These are phyloP conservation scores for Carpinus fangiana DNA, from an alignment of 306 rosid genomes.

Conservation along the genomic window DNA sequence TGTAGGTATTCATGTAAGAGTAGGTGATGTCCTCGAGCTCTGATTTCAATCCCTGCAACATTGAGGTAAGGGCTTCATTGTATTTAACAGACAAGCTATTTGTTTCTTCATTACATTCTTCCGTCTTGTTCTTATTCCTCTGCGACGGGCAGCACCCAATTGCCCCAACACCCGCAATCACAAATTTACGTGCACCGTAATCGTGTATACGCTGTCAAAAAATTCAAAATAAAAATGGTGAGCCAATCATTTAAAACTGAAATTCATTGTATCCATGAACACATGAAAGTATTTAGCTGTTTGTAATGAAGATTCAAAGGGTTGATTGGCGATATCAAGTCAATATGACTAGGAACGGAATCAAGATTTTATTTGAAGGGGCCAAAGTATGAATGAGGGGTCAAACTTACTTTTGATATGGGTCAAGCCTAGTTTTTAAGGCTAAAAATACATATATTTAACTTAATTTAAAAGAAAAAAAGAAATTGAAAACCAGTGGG, in stretches of 20 bases:
- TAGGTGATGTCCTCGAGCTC: constrained; percentile 42
- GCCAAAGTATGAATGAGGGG: no score
- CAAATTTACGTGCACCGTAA: constrained; percentile 69
- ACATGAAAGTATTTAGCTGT: no score
- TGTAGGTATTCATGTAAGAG: constrained; percentile 65
- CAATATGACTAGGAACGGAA: no score
- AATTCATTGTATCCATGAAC: no score
- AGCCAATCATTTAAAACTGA: not conserved
- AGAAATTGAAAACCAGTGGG: no score
- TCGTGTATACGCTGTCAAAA: constrained; percentile 54
- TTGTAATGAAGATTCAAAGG: no score
- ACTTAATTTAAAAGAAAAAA: no score
- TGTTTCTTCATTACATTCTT: constrained; percentile 47
- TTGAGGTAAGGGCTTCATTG: constrained; percentile 48
- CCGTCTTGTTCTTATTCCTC: constrained; percentile 41
- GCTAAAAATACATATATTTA: no score
- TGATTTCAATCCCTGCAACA: constrained; percentile 42
- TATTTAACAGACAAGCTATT: constrained; percentile 40
- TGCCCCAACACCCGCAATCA: constrained; percentile 47
- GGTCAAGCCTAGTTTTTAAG: no score
- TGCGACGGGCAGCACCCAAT: constrained; percentile 73
- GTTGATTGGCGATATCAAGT: no score
- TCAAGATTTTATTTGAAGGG: no score
- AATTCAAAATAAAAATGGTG: not conserved
- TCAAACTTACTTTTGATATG: no score